These are phyloP conservation scores for Scedosporium boydii DNA, from an alignment of 2,329 filamentous ascomycete species.

Conservation along the genomic window DNA sequence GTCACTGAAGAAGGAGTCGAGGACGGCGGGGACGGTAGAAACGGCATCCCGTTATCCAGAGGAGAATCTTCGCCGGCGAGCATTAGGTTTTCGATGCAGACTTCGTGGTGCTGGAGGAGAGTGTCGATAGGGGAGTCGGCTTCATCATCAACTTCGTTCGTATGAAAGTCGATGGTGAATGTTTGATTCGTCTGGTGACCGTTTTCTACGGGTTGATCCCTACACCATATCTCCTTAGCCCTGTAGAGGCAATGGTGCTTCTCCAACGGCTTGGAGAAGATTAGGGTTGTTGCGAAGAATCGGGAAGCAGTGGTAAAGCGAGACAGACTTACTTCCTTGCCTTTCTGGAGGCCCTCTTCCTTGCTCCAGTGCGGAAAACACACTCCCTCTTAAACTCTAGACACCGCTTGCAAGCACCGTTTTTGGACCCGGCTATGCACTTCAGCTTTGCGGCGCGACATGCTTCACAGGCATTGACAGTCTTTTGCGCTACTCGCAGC, in stretches of 20 bases:
- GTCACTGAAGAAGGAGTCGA: constrained; percentile 18
- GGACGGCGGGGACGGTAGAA: constrained; percentile 12
- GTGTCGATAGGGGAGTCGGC: constrained; percentile 28
- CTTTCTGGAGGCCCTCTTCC: constrained; percentile 36
- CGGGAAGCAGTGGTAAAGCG: neutral
- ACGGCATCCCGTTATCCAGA: constrained; percentile 6
- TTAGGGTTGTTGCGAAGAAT: neutral
- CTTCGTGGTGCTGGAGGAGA: constrained; percentile 32
- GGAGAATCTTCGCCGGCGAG: constrained; percentile 17
- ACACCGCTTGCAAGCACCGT: constrained; percentile 42
- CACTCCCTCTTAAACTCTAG: constrained; percentile 43
- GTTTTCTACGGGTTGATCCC: neutral
- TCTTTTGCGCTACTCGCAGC: neutral
- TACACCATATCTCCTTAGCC: neutral
- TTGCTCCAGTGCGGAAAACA: constrained; percentile 38
- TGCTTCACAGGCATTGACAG: constrained; percentile 40
- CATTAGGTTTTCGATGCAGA: constrained; percentile 30
- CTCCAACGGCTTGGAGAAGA: neutral
- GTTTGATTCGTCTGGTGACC: constrained; percentile 18
- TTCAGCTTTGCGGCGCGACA: constrained; percentile 45
- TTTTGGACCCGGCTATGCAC: constrained; percentile 37
- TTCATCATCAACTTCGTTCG: constrained; percentile 27
- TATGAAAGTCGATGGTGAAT: constrained; percentile 42
- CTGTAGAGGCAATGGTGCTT: neutral
- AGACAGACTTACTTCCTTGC: constrained; percentile 28